Evolutionary conservation across 768 basidiomycete genomes (phyloP), one percentile per base, ranked within the genome.

Genomic region (Gyrodon lividus): DNA sequence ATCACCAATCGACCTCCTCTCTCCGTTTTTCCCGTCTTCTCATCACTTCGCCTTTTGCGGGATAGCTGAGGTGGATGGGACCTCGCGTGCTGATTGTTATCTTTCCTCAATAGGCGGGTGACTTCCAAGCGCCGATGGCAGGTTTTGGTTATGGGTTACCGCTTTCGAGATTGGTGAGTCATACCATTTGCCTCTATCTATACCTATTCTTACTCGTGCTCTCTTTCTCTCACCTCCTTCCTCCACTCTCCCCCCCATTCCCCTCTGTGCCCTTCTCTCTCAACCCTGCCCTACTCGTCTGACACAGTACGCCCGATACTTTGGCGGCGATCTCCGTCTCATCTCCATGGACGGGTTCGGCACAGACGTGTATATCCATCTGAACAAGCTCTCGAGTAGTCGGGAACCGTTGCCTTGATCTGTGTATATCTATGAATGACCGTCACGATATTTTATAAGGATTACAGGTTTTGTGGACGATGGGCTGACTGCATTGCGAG

Each of bases 321-420:
- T 98, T 62, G 96, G 92, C 0, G 91, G 92, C 0, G 95, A 98
- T 68, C 73, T 99, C 24, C 78, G 91, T 16, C 70, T 99, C 50
- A 99, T 99, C 56, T 89, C 93, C 38, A 98, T 99, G 95, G 97
- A 99, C 56, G 96, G 97, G n/a, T 93, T 89, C 63, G 92, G 93
- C 9, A 93, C 90, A 31, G 93, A 96, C 64, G 89, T 94, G 3
- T 96, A 95, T 65, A 92, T 96, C 56, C 93, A 95, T 66, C 72
- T 94, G 46, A 94, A 94, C 65, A 78, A 86, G 42, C 77, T 94
- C 14, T 90, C 88, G 28, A 37, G 62, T n/a, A 63, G 63, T 50
- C 62, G 52, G 41, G 62, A 63, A 23, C 62, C 62, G 13, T 45
- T 64, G 30, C 62, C 63, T 13, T 64, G 55, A 64, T 37, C 34